A percentile compares a stretch with the other conserved stretches of the same genome.
Evolutionary conservation across 306 rosid species (phyloP).

Genomic region (Corylus heterophylla): DNA sequence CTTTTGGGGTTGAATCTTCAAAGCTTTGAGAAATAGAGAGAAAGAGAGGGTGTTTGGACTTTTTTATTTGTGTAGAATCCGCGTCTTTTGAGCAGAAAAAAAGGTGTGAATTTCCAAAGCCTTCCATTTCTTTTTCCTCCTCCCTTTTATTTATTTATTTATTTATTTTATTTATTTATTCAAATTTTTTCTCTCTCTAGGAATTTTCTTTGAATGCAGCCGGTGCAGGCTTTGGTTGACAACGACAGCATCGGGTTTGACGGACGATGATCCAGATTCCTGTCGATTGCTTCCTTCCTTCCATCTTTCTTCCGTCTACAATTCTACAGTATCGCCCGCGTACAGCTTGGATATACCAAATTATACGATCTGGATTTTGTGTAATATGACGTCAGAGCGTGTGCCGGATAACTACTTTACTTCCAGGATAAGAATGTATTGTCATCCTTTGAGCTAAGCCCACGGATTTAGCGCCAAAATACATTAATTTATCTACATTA

Average conservation of each 20-base stretch:
- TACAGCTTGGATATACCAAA: slow-evolving; percentile 21
- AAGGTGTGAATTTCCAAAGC: slow-evolving; percentile 41
- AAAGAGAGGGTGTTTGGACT: neutral
- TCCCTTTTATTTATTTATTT: neutral
- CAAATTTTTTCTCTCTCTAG: slow-evolving; percentile 20
- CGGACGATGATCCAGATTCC: slow-evolving; percentile 45
- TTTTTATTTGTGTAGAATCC: slow-evolving; percentile 35
- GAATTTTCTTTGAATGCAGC: slow-evolving; percentile 27
- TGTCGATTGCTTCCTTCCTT: slow-evolving; percentile 37
- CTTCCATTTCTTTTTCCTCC: neutral
- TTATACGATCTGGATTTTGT: slow-evolving; percentile 36
- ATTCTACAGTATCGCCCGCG: slow-evolving; percentile 12
- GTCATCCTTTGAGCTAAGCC: neutral
- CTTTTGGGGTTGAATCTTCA: slow-evolving; percentile 37
- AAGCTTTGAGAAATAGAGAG: slow-evolving; percentile 22
- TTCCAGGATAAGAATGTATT: neutral
- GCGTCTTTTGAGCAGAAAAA: slow-evolving; percentile 30
- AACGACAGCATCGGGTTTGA: slow-evolving; percentile 53
- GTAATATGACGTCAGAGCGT: slow-evolving; percentile 1
- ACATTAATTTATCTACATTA: no score
- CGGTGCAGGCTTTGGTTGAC: slow-evolving; percentile 25
- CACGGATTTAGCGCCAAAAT: neutral
- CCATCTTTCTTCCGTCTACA: neutral
- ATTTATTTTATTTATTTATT: neutral
- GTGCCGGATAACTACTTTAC: neutral